These are phyloP conservation scores for Alternaria solani DNA, from an alignment of 2,329 filamentous ascomycete species.

Conservation along the genomic window DNA sequence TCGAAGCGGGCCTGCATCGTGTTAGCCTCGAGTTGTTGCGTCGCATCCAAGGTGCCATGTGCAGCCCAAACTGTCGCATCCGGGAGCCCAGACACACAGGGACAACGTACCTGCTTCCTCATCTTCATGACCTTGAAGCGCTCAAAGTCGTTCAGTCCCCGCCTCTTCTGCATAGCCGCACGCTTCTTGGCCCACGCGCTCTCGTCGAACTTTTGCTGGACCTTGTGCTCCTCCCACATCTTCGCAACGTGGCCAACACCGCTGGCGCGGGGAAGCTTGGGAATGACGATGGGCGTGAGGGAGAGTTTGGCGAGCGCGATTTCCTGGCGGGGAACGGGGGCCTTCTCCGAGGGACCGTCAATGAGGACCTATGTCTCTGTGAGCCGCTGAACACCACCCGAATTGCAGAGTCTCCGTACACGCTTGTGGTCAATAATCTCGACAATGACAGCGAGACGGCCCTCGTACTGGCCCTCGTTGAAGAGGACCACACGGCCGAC, in stretches of 20 bases:
- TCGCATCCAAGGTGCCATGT: background rate
- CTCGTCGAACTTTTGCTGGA: slow-evolving; percentile 92
- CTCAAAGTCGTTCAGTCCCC: slow-evolving; percentile 96
- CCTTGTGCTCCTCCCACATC: slow-evolving; percentile 88
- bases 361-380: slow-evolving; percentile 78
- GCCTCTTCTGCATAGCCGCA: slow-evolving; percentile 83
- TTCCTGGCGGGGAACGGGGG: slow-evolving; percentile 85
- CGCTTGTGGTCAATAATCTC: slow-evolving; percentile 99
- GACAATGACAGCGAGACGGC: slow-evolving; percentile 91
- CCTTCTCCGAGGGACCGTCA: slow-evolving; percentile 86
- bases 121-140: slow-evolving; percentile 99
- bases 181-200: slow-evolving; percentile 95
- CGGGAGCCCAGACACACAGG: background rate
- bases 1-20: slow-evolving; percentile 78
- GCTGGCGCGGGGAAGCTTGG: slow-evolving; percentile 83
- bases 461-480: slow-evolving; percentile 79
- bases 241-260: slow-evolving; percentile 85
- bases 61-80: background rate
- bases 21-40: slow-evolving; percentile 27
- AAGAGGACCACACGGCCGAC: slow-evolving; percentile 97
- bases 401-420: slow-evolving; percentile 70
- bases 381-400: slow-evolving; percentile 35
- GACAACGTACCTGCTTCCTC: slow-evolving; percentile 88
- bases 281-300: slow-evolving; percentile 88
- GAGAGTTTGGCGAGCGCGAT: slow-evolving; percentile 82